Evolutionary conservation across 31 red algal species (phyloP).

Genomic region (Odonthalia washingtoniensis): DNA sequence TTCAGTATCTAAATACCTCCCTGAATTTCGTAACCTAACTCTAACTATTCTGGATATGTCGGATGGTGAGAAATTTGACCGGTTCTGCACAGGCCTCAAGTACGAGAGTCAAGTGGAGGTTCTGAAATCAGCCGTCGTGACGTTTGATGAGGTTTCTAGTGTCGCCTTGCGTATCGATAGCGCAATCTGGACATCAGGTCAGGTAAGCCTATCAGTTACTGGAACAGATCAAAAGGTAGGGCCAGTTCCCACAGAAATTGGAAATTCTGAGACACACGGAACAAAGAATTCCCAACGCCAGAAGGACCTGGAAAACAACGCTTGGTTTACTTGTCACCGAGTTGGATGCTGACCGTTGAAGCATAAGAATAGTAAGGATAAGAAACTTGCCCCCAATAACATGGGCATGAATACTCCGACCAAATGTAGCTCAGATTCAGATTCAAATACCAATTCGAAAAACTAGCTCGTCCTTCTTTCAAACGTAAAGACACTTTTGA

Average conservation of each 20-base stretch:
- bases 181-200: neutral
- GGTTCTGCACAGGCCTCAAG: neutral
- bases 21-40: conserved; percentile 4
- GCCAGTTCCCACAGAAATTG: neutral
- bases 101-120: neutral
- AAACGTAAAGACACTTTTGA: neutral
- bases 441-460: neutral
- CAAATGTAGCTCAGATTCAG: neutral
- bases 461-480: neutral
- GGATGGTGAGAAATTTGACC: conserved; percentile 8
- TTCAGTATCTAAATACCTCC: neutral
- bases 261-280: neutral
- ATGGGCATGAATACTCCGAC: neutral
- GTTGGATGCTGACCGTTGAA: neutral
- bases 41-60: neutral
- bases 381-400: neutral
- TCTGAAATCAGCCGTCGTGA: neutral
- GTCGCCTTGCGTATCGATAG: neutral
- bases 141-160: conserved; percentile 18
- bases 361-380: neutral
- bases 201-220: neutral
- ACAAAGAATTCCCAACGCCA: too few species aligned
- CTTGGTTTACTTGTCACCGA: neutral
- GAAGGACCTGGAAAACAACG: neutral
- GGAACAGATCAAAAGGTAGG: neutral